Evolutionary conservation across 768 basidiomycete species (phyloP).

Genomic region (Sistotremastrum suecicum): DNA sequence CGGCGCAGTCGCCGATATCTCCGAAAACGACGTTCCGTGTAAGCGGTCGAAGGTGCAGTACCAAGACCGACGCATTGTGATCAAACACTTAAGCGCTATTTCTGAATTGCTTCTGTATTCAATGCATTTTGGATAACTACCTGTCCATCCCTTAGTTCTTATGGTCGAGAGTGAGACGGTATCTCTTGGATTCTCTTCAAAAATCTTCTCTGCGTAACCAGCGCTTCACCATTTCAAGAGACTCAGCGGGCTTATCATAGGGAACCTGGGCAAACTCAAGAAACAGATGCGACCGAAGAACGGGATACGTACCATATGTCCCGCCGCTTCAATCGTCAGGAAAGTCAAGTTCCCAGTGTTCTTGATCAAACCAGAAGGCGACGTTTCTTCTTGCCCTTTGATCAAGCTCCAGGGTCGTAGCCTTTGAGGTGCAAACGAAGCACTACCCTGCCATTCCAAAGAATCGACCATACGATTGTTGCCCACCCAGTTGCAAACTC

Average conservation of each 20-base stretch:
- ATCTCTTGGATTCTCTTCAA: too few relatives aligned
- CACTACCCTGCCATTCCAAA: conserved; percentile 22
- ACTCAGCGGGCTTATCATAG: conserved; percentile 53
- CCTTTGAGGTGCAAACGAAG: conserved; percentile 12
- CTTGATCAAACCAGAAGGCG: conserved; percentile 19
- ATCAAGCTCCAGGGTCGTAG: conserved; percentile 17
- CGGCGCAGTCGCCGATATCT: too few relatives aligned
- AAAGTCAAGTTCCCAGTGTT: conserved; percentile 17
- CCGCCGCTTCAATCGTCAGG: conserved; percentile 14
- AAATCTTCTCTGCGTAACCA: conserved; percentile 28
- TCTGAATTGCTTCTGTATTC: too few relatives aligned
- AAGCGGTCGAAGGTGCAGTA: too few relatives aligned
- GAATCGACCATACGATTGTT: conserved; percentile 17
- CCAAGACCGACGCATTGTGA: too few relatives aligned
- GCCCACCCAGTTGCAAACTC: conserved; percentile 20
- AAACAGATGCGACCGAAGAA: too few relatives aligned
- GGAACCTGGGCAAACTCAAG: conserved; percentile 24
- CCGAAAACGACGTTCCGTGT: too few relatives aligned
- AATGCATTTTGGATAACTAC: too few relatives aligned
- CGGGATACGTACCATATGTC: conserved; percentile 19
- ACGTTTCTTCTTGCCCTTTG: conserved; percentile 6
- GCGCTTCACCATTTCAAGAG: conserved; percentile 45
- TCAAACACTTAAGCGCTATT: too few relatives aligned
- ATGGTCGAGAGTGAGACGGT: too few relatives aligned
- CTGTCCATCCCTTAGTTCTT: too few relatives aligned